These are phyloP conservation scores for Mycena pura DNA, from an alignment of 768 basidiomycete species.

Conservation along the genomic window DNA sequence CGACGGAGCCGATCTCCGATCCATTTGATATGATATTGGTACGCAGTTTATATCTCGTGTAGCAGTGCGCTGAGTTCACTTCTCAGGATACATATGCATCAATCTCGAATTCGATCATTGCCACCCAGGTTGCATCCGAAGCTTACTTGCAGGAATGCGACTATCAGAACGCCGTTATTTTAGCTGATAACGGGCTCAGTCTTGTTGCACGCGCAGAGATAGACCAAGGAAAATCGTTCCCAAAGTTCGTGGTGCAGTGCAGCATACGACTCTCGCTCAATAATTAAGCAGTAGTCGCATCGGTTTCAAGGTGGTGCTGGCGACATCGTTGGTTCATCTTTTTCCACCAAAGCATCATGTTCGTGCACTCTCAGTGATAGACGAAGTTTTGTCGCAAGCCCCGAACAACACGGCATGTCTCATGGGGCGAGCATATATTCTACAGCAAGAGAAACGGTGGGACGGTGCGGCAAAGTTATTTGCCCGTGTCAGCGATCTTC, in stretches of 20 bases:
- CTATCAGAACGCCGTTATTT: constrained; percentile 73
- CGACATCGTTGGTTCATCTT: constrained; percentile 80
- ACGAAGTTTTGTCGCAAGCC: constrained; percentile 69
- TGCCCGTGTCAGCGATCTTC: constrained; percentile 55
- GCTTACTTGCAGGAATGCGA: constrained; percentile 75
- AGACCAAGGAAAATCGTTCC: constrained; percentile 61
- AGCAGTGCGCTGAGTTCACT: constrained; percentile 11
- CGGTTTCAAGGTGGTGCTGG: constrained; percentile 75
- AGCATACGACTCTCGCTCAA: not conserved
- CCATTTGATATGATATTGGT: constrained; percentile 70
- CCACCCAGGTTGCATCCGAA: constrained; percentile 68
- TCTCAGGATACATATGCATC: constrained; percentile 60
- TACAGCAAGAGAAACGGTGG: constrained; percentile 72
- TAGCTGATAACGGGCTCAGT: constrained; percentile 73
- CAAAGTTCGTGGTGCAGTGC: constrained; percentile 44
- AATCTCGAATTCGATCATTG: constrained; percentile 65
- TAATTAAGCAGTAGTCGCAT: constrained; percentile 57
- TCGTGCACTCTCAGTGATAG: constrained; percentile 76
- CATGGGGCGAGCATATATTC: constrained; percentile 77
- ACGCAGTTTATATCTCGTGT: constrained; percentile 29
- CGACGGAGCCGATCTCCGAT: constrained; percentile 54
- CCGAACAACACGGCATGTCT: constrained; percentile 70
- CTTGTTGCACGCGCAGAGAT: constrained; percentile 59
- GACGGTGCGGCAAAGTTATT: constrained; percentile 69
- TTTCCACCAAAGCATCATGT: constrained; percentile 90